Evolutionary conservation across 73 alveolate species (phyloP).

Genomic region (Paramecium caudatum): DNA sequence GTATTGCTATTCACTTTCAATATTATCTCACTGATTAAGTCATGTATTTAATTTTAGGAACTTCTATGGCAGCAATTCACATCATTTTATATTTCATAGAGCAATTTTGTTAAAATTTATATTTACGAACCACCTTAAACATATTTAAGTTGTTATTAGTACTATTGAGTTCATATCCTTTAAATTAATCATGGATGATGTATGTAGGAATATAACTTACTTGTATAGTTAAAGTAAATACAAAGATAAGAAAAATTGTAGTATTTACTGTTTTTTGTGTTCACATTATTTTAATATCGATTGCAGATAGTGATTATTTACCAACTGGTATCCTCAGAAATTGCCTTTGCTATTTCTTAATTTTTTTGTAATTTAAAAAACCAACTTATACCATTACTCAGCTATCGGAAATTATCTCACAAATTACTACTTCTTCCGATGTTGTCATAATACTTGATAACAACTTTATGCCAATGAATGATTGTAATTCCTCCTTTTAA

Average conservation of each 20-base stretch:
- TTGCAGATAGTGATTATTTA: conserved; percentile 1
- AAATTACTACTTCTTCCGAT: not conserved
- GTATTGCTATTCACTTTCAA: not conserved
- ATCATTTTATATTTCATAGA: not conserved
- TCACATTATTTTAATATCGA: not conserved
- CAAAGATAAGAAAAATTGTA: not conserved
- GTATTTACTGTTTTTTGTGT: not conserved
- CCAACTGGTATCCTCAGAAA: conserved; percentile 21
- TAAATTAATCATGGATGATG: conserved; percentile 9
- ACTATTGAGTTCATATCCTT: not conserved
- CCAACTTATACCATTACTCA: not conserved
- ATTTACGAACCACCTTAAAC: not conserved
- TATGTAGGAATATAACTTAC: not conserved
- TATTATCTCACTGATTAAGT: not conserved
- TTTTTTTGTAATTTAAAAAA: not conserved
- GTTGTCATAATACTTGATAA: not conserved
- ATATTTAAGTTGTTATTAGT: not conserved
- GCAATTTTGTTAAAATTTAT: not conserved
- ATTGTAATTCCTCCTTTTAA: no score
- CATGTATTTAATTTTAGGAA: not conserved
- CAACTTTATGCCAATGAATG: conserved; percentile 4
- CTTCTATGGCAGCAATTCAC: not conserved
- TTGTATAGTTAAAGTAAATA: not conserved
- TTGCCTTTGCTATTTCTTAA: not conserved
- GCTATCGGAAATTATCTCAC: not conserved